Evolutionary conservation across 23 red algal genomes (phyloP), one percentile per base, ranked within the genome.

Genomic region (Gracilaria domingensis): DNA sequence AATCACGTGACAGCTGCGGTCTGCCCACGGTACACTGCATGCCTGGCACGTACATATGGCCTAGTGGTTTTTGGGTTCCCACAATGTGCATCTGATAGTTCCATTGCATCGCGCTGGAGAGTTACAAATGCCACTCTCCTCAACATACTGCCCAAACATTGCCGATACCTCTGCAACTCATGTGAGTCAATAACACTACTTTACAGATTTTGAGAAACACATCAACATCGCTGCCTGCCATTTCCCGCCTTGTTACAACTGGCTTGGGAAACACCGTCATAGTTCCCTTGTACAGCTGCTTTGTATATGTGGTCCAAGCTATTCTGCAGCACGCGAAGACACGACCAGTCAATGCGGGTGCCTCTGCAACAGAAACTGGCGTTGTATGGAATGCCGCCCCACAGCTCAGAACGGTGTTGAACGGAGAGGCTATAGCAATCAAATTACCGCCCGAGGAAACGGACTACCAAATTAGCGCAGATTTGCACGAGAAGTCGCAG

Each of bases 151-250:
- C 72, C 0, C 72, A 26, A 30, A 45, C 4, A 77, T 42, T 33
- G n/a, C 18, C 1, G 26, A 26, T 8, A 77, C 72, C 4, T 25
- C 72, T 30, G 45, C 72, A 51, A n/a, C 38, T 77, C 3, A 77
- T 77, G 50, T 77, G 72, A 42, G 72, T 77, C 40, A 77, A 77
- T 77, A 77, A 77, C 39, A 77, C 72, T 20, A 77, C 50, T 77
- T 40, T 77, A 13, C 72, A 77, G 9, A 40, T 42, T 51, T 8
- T 77, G 72, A 25, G 7, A 51, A 77, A 77, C 42, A 30, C 72
- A 29, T 77, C 72, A 2, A 11, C 7, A 50, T 28, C 72, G 30
- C 20, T 77, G 34, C 40, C 49, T 20, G 42, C 72, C n/a, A 45
- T 77, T 30, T 48, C 39, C 23, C 21, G 40, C 3, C 40, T 42